Percentiles rank a stretch among this genome's conserved stretches.
These are phyloP conservation scores for Podaxis sp. DNA, from an alignment of 768 basidiomycete species.

Conservation along the genomic window DNA sequence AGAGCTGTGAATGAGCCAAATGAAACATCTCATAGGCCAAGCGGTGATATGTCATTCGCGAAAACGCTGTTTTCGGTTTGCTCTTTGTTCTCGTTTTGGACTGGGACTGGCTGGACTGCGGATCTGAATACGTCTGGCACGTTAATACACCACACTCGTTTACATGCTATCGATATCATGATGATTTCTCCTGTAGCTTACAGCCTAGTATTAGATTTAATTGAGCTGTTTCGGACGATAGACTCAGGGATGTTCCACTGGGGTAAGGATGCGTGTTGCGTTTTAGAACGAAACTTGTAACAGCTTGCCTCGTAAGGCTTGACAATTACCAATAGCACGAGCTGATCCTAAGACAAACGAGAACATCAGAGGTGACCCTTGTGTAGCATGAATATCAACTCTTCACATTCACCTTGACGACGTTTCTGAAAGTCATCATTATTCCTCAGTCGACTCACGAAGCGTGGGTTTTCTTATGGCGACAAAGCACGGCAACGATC, in stretches of 20 bases:
- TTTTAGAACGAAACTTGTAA: background rate
- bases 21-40: background rate
- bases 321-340: no score
- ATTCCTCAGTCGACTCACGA: no score
- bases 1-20: background rate
- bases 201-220: conserved; percentile 3
- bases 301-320: no score
- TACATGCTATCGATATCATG: background rate
- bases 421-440: no score
- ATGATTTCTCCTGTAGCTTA: conserved; percentile 3
- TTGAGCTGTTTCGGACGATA: background rate
- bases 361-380: no score
- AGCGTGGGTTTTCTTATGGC: no score
- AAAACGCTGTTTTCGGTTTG: background rate
- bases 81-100: background rate
- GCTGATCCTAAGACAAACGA: no score
- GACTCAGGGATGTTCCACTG: background rate
- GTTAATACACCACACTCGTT: background rate
- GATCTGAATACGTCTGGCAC: background rate
- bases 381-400: no score
- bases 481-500: background rate
- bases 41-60: background rate
- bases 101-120: background rate
- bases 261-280: background rate
- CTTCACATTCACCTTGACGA: no score